Base-by-base conservation (phyloP, 1,139 yeast genomes). In the Candida sojae region DNA sequence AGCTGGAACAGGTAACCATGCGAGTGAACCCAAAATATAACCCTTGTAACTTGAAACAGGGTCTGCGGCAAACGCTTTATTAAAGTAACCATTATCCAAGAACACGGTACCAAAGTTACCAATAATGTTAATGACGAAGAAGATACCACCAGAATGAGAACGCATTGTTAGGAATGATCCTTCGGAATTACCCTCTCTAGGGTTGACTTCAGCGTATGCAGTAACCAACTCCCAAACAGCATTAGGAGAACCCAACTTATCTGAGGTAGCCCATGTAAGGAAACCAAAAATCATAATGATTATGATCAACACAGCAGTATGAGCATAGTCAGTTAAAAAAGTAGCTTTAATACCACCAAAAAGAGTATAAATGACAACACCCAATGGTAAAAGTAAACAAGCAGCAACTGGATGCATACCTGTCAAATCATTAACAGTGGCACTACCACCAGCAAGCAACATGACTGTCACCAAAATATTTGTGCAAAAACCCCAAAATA, bases 311-410 rank as follows among this genome's bases (percentile, higher is more conserved):
- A 83, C 82, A 45, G 58, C 82, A 2, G 83, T 90, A 67, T 90
- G 96, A 48, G 84, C 81, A 62, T 87, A 91, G 66, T 90, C 97
- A 6, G 96, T 89, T 60, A 90, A 71, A 67, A 90, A 88, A 4
- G 96, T 90, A 26, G 97, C 96, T 64, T 87, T 89, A 60, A 91
- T 80, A 60, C 97, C 97, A 53, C 97, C 97, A 57, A 88, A 86
- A 48, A 89, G 68, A 3, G 96, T 90, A 68, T 89, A 90, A 40
- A 88, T 68, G 36, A 88, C 84, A 43, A 88, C 96, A 54, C 96
- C 96, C 30, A 90, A 69, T 2, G 97, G 96, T 45, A 90, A 74
- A 47, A 90, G 70, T 66, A 88, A 85, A 66, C 90, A 83, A 1
- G 91, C 88, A 11, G 96, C 97, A 26, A 83, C 86, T 6, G 85